Evolutionary conservation across 73 alveolate species (phyloP).

Genomic region (Halteria grandinella): DNA sequence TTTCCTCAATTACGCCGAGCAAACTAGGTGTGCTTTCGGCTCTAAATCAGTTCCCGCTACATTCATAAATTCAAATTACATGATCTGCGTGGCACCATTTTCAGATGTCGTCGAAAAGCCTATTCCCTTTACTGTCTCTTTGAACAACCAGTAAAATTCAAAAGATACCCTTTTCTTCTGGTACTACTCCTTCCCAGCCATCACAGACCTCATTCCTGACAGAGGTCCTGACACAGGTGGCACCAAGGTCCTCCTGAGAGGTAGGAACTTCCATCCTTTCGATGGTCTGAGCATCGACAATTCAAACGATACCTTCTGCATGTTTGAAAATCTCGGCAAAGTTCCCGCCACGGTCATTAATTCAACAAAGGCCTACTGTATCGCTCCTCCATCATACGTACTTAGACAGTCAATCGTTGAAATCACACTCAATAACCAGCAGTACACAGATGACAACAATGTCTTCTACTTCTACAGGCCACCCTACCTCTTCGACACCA

Average conservation of each 20-base stretch:
- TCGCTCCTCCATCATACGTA: constrained; percentile 90
- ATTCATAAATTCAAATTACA: constrained; percentile 76
- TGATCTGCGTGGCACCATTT: constrained; percentile 83
- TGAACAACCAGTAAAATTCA: constrained; percentile 89
- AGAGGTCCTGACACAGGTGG: constrained; percentile 96
- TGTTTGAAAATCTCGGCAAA: constrained; percentile 74
- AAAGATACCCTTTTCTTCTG: constrained; percentile 79
- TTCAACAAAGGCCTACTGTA: constrained; percentile 82
- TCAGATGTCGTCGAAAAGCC: constrained; percentile 88
- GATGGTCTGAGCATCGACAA: constrained; percentile 73
- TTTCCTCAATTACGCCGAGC: constrained; percentile 87
- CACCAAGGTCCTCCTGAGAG: constrained; percentile 77
- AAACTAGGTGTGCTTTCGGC: constrained; percentile 93
- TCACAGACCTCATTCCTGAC: constrained; percentile 80
- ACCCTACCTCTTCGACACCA: constrained; percentile 81
- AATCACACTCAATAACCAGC: constrained; percentile 77
- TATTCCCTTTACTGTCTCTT: constrained; percentile 84
- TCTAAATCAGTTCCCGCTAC: constrained; percentile 87
- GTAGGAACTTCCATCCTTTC: constrained; percentile 90
- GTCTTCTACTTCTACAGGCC: constrained; percentile 88
- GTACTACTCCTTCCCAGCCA: constrained; percentile 87
- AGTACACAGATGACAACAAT: constrained; percentile 87
- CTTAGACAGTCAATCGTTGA: constrained; percentile 81
- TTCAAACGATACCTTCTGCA: constrained; percentile 87
- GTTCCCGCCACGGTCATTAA: constrained; percentile 81